Conservation (phyloP, 2,329 filamentous ascomycete species). For the Fusarium ramigenum region DNA sequence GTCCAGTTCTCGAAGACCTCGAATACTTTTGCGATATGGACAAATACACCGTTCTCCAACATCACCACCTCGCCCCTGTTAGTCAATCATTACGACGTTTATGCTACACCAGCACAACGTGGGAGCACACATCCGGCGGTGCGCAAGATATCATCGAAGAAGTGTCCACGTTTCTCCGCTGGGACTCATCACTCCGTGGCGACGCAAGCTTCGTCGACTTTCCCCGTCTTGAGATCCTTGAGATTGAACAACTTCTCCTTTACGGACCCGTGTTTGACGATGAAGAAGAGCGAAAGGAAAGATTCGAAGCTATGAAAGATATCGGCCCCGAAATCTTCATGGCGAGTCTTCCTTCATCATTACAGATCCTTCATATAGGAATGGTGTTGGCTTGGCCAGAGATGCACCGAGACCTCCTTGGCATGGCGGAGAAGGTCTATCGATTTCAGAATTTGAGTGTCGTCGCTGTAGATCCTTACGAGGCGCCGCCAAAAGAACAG, state of each 20-base stretch:
- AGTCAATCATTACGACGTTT: conserved; percentile 34
- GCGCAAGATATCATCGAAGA: conserved; percentile 41
- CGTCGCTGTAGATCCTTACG: conserved; percentile 41
- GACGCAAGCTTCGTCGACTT: conserved; percentile 41
- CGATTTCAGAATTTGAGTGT: conserved; percentile 36
- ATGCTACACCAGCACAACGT: conserved; percentile 41
- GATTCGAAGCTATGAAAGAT: conserved; percentile 31
- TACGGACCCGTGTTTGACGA: conserved; percentile 42
- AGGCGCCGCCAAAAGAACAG: conserved; percentile 27
- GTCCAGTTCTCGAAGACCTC: conserved; percentile 39
- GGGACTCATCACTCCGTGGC: conserved; percentile 38
- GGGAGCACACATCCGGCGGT: conserved; percentile 36
- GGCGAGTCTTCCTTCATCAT: conserved; percentile 37
- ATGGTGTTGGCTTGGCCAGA: conserved; percentile 43
- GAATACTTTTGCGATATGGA: conserved; percentile 45
- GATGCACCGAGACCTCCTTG: conserved; percentile 39
- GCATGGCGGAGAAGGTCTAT: conserved; percentile 33
- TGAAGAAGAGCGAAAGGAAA: conserved; percentile 25
- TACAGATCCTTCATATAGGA: conserved; percentile 39
- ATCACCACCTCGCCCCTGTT: conserved; percentile 30
- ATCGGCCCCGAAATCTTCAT: conserved; percentile 39
- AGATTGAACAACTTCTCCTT: conserved; percentile 42
- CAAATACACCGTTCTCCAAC: conserved; percentile 42
- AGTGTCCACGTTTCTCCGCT: conserved; percentile 37
- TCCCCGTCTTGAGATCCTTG: conserved; percentile 39